A percentile compares a stretch with the other conserved stretches of the same genome.
Conservation (phyloP, 73 alveolate genomes). For the Tetrahymena elliotti region DNA sequence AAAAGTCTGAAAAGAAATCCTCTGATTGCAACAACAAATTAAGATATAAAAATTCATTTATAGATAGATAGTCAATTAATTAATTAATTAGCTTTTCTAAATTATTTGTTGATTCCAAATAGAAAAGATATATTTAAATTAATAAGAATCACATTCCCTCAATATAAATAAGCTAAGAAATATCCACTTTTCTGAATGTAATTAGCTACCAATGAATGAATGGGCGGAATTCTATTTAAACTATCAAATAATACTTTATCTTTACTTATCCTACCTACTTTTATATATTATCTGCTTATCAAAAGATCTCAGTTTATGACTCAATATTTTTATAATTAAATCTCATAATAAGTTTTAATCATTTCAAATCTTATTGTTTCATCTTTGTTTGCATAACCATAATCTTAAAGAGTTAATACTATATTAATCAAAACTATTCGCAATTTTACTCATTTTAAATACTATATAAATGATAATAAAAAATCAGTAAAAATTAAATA, state of each 20-base stretch:
- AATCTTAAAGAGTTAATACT: not conserved
- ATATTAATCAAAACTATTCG: no score
- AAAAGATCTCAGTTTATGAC: not conserved
- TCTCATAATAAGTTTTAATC: not conserved
- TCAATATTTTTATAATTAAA: no score
- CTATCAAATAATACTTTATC: not conserved
- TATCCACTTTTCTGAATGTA: not conserved
- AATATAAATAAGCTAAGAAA: not conserved
- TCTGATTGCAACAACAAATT: not conserved
- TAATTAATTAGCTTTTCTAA: not conserved
- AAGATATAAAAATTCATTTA: not conserved
- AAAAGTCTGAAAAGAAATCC: not conserved
- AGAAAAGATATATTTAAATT: not conserved
- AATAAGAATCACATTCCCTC: not conserved
- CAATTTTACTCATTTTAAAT: no score
- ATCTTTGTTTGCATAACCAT: not conserved
- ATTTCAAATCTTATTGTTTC: not conserved
- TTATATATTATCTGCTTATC: not conserved
- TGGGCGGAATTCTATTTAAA: not conserved
- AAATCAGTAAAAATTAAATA: no score
- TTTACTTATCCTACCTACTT: not conserved
- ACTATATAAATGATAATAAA: no score
- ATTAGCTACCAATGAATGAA: not conserved
- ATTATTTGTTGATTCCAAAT: not conserved
- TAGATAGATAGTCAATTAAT: not conserved